These are phyloP conservation scores for Aspergillus tanneri DNA, from an alignment of 2,329 filamentous ascomycete genomes.

Conservation along the genomic window DNA sequence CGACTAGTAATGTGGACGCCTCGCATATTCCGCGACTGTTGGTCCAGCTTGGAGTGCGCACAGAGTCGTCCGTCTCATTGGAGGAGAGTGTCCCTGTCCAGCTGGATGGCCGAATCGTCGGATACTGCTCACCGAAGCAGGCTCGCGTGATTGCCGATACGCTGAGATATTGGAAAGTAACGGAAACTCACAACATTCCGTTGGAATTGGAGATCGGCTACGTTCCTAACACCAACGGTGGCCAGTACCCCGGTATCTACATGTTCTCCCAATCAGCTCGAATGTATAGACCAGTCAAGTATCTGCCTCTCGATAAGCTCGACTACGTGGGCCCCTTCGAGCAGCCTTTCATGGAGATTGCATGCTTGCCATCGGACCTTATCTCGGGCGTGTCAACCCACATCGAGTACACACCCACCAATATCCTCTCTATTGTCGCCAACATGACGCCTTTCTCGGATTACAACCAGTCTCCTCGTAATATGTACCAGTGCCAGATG, in stretches of 20 bases:
- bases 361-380: conserved; percentile 83
- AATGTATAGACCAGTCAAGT: conserved; percentile 91
- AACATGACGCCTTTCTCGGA: conserved; percentile 99
- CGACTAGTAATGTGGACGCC: conserved; percentile 71
- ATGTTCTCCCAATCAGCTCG: conserved; percentile 82
- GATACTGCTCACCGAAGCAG: conserved; percentile 84
- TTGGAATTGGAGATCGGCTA: conserved; percentile 86
- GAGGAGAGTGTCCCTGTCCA: conserved; percentile 85
- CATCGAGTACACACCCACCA: conserved; percentile 89
- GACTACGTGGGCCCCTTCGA: conserved; percentile 92
- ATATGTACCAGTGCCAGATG: conserved; percentile 99
- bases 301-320: conserved; percentile 78
- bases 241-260: conserved; percentile 95
- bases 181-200: conserved; percentile 77
- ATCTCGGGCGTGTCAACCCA: conserved; percentile 87
- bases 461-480: conserved; percentile 96
- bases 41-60: conserved; percentile 74
- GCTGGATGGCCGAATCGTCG: conserved; percentile 84
- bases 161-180: conserved; percentile 91
- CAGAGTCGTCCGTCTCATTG: conserved; percentile 72
- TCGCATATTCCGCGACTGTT: conserved; percentile 72
- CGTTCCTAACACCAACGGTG: conserved; percentile 80
- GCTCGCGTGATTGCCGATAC: conserved; percentile 80
- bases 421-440: conserved; percentile 94
- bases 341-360: conserved; percentile 98